phyloP scores from a whole-genome alignment of 192 early-diverging fungal genomes.

The Chytriomyces sp. region DNA sequence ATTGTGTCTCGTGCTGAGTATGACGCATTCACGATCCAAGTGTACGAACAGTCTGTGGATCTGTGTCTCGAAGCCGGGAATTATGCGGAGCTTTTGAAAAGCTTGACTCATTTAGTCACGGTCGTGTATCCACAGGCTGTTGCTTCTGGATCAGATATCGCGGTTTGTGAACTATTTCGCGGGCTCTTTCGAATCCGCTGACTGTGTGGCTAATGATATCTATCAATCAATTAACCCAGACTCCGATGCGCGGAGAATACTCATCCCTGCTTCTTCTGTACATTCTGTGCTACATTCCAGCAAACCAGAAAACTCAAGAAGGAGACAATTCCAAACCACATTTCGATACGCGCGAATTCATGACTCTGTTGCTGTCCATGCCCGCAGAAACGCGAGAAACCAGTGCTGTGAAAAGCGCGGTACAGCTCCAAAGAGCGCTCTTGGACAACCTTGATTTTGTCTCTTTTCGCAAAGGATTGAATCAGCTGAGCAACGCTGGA shows the following conservation, averaged over 20 bases:
- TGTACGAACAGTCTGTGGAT: conserved; percentile 47
- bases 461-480: neutral
- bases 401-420: neutral
- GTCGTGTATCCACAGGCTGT: conserved; percentile 33
- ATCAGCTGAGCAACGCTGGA: neutral
- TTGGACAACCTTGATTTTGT: neutral
- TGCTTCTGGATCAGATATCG: neutral
- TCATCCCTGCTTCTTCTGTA: neutral
- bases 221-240: too few species aligned
- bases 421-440: neutral
- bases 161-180: neutral
- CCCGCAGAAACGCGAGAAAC: neutral
- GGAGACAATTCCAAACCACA: too few species aligned
- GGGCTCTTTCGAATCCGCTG: too few species aligned
- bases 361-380: neutral
- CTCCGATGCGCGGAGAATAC: neutral
- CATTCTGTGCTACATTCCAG: neutral
- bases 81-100: conserved; percentile 49
- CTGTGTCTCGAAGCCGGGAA: conserved; percentile 37
- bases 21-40: conserved; percentile 42
- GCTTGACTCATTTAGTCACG: conserved; percentile 35
- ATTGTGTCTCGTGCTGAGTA: conserved; percentile 18
- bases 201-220: too few species aligned
- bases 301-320: neutral
- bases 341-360: neutral